Evolutionary conservation across 768 basidiomycete species (phyloP).

Genomic region (Termitomyces sp.): DNA sequence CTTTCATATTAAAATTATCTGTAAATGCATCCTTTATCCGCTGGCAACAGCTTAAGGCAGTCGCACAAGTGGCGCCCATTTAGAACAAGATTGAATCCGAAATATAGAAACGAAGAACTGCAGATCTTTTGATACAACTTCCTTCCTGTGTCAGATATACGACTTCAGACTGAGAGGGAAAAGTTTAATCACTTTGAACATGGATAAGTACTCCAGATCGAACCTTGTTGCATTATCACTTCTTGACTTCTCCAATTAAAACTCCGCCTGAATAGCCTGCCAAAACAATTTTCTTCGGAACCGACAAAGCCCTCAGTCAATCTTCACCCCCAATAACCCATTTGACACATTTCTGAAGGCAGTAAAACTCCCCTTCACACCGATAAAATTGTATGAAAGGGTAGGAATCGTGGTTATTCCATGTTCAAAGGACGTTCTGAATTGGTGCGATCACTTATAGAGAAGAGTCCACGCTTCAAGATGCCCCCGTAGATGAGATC

Average conservation of each 20-base stretch:
- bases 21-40: too few species aligned
- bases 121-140: too few species aligned
- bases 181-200: background rate
- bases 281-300: slow-evolving; percentile 11
- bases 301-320: slow-evolving; percentile 5
- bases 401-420: slow-evolving; percentile 5
- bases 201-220: too few species aligned
- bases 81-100: too few species aligned
- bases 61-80: too few species aligned
- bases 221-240: too few species aligned
- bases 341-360: slow-evolving; percentile 17
- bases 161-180: too few species aligned
- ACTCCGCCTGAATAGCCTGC: slow-evolving; percentile 14
- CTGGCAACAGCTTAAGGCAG: too few species aligned
- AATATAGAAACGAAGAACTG: too few species aligned
- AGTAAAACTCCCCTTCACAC: slow-evolving; percentile 23
- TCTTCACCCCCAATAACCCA: slow-evolving; percentile 15
- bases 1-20: too few species aligned
- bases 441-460: slow-evolving; percentile 23
- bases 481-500: slow-evolving; percentile 80
- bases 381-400: slow-evolving; percentile 20
- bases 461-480: slow-evolving; percentile 67
- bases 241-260: background rate
- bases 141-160: too few species aligned
- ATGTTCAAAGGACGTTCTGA: background rate